Percentiles rank a stretch among this genome's conserved stretches.
These are phyloP conservation scores for Cubamyces lactineus DNA, from an alignment of 768 basidiomycete genomes.

Conservation along the genomic window DNA sequence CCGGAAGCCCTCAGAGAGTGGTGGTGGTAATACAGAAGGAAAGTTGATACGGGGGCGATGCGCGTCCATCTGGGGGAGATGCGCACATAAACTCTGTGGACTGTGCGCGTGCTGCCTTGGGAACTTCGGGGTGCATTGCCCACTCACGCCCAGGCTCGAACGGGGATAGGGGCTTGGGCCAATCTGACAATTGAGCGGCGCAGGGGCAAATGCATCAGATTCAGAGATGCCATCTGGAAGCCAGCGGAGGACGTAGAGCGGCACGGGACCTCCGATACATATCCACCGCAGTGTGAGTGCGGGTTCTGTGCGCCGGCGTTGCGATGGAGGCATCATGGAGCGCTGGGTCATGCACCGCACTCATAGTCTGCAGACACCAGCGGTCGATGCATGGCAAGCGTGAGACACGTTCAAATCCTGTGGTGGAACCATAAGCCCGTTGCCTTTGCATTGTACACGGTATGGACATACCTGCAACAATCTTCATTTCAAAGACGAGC, in stretches of 20 bases:
- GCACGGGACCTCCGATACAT: not conserved
- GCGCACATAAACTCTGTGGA: not conserved
- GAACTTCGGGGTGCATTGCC: slow-evolving; percentile 8
- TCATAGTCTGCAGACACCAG: too few species aligned
- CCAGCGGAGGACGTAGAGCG: not conserved
- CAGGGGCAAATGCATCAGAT: slow-evolving; percentile 1
- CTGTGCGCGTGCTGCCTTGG: slow-evolving; percentile 5
- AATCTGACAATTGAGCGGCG: not conserved
- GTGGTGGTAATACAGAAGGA: slow-evolving; percentile 25
- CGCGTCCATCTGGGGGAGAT: not conserved
- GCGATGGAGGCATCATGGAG: too few species aligned
- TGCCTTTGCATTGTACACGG: too few species aligned
- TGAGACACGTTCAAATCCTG: not conserved
- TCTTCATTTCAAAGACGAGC: too few species aligned
- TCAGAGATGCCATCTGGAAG: slow-evolving; percentile 12
- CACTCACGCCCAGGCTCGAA: not conserved
- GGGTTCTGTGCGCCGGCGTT: too few species aligned
- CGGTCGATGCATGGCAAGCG: not conserved
- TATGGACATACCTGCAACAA: too few species aligned
- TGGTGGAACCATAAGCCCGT: not conserved
- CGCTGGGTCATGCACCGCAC: too few species aligned
- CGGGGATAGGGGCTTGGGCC: not conserved
- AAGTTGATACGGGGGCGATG: not conserved
- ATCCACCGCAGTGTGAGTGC: not conserved
- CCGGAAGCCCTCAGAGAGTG: slow-evolving; percentile 47